phyloP scores from a whole-genome alignment of 2,329 filamentous ascomycete genomes.

The Cytospora mali region DNA sequence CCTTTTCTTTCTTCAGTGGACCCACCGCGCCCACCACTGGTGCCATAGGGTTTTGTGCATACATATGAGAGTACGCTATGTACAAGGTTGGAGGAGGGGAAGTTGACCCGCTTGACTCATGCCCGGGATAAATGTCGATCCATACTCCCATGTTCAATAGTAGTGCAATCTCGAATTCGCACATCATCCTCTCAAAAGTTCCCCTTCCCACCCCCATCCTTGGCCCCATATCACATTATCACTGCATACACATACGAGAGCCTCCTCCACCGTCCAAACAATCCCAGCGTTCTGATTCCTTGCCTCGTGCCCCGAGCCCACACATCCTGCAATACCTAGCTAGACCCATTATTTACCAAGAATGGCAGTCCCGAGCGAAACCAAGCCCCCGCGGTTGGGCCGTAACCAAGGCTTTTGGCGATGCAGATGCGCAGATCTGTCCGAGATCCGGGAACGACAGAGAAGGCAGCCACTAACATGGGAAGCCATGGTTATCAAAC shows the following conservation, averaged over 20 bases:
- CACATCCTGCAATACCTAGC: background rate
- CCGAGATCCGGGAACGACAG: constrained; percentile 3
- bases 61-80: too few species aligned
- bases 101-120: background rate
- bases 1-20: background rate
- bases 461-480: background rate
- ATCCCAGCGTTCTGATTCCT: background rate
- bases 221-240: background rate
- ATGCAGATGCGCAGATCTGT: constrained; percentile 14
- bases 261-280: background rate
- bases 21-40: background rate
- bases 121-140: background rate
- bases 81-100: background rate
- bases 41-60: constrained; percentile 17
- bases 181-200: background rate
- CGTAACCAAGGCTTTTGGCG: background rate
- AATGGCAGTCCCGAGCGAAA: background rate
- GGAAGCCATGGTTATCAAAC: constrained; percentile 9
- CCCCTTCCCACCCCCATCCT: background rate
- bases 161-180: background rate
- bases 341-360: background rate
- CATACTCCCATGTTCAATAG: too few species aligned
- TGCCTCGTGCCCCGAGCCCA: background rate
- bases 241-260: background rate
- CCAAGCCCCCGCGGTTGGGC: constrained; percentile 1